Percentiles rank a stretch among this genome's conserved stretches.
Evolutionary conservation across 2,329 filamentous ascomycete species (phyloP).

Genomic region (Penicillium sp.): DNA sequence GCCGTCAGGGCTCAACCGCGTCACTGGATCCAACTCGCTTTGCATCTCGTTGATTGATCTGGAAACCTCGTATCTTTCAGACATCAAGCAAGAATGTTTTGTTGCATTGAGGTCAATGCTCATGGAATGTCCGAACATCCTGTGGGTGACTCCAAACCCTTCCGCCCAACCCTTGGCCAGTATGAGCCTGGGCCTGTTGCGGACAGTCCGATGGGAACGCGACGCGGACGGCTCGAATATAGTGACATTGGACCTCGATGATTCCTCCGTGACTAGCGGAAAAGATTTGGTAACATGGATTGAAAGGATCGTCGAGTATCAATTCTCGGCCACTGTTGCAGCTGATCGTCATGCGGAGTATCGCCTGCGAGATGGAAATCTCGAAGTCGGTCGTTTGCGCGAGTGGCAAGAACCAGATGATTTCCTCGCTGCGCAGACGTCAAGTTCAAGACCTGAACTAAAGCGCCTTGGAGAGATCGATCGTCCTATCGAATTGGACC

Average conservation of each 20-base stretch:
- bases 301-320: constrained; percentile 17
- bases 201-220: constrained; percentile 31
- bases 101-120: constrained; percentile 15
- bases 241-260: constrained; percentile 14
- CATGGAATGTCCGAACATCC: constrained; percentile 16
- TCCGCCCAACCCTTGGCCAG: constrained; percentile 13
- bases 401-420: constrained; percentile 21
- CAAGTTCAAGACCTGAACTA: constrained; percentile 10
- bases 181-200: constrained; percentile 28
- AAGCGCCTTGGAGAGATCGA: constrained; percentile 14
- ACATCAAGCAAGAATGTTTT: constrained; percentile 14
- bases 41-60: constrained; percentile 28
- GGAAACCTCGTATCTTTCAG: constrained; percentile 13
- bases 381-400: constrained; percentile 28
- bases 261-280: neutral
- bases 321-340: constrained; percentile 17
- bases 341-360: constrained; percentile 30
- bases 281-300: constrained; percentile 1
- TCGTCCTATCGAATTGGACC: constrained; percentile 17
- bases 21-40: neutral
- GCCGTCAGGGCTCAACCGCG: constrained; percentile 4
- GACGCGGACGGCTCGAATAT: constrained; percentile 29
- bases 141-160: constrained; percentile 25
- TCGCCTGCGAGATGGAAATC: constrained; percentile 16
- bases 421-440: constrained; percentile 22